Evolutionary conservation across 768 basidiomycete species (phyloP).

Genomic region (Naganishia friedmannii): DNA sequence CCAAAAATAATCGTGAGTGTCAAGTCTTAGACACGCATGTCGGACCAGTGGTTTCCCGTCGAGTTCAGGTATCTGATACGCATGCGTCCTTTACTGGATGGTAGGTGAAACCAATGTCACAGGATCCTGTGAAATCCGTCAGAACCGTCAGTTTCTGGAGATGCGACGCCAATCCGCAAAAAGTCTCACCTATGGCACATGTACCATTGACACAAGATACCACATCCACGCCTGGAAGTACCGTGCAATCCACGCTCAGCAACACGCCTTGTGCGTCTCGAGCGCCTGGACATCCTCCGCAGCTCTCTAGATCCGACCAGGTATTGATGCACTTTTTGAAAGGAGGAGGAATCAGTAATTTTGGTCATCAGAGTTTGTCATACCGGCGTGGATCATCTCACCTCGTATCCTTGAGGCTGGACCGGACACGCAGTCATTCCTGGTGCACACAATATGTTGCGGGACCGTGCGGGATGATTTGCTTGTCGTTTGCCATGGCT

Average conservation of each 20-base stretch:
- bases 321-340: not conserved
- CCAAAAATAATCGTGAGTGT: too few relatives aligned
- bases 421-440: conserved; percentile 8
- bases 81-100: too few relatives aligned
- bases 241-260: not conserved
- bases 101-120: too few relatives aligned
- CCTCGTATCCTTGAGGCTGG: conserved; percentile 9
- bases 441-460: not conserved
- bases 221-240: not conserved
- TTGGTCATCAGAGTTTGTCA: not conserved
- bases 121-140: too few relatives aligned
- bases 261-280: not conserved
- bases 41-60: too few relatives aligned
- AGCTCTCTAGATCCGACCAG: not conserved
- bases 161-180: too few relatives aligned
- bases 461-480: not conserved
- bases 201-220: conserved; percentile 1
- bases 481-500: not conserved
- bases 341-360: too few relatives aligned
- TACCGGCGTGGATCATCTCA: not conserved
- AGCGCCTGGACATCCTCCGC: conserved; percentile 7
- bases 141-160: too few relatives aligned
- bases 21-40: too few relatives aligned
- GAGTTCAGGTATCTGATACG: too few relatives aligned
- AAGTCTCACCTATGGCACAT: not conserved